These are phyloP conservation scores for Beauveria brongniartii DNA, from an alignment of 2,329 filamentous ascomycete species.

Conservation along the genomic window DNA sequence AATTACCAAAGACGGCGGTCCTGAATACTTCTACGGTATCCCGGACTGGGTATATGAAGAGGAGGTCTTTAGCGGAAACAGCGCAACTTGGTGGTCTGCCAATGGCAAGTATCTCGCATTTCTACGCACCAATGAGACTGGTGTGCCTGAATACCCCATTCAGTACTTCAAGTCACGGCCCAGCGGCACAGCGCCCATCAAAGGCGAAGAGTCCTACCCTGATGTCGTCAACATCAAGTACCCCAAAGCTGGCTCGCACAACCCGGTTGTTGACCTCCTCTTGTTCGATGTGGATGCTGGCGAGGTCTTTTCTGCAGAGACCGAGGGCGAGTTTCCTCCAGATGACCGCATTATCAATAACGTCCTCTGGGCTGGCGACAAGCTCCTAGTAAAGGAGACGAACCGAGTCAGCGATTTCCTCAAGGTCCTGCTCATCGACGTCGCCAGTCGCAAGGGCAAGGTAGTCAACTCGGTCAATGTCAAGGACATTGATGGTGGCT, in stretches of 20 bases:
- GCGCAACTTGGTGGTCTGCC: constrained; percentile 90
- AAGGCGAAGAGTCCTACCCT: constrained; percentile 78
- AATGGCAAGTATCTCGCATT: constrained; percentile 88
- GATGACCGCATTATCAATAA: constrained; percentile 87
- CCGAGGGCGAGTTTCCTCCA: constrained; percentile 68
- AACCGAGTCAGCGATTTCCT: constrained; percentile 92
- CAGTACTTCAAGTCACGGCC: constrained; percentile 89
- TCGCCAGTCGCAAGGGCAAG: constrained; percentile 62
- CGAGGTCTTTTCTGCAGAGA: constrained; percentile 72
- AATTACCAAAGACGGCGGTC: constrained; percentile 80
- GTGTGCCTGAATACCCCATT: constrained; percentile 83
- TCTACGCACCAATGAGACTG: constrained; percentile 85
- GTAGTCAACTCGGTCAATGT: constrained; percentile 75
- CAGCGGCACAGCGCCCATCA: constrained; percentile 57
- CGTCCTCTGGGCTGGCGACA: constrained; percentile 79
- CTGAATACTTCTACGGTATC: constrained; percentile 87
- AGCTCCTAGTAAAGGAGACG: constrained; percentile 82
- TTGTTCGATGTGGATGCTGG: constrained; percentile 79
- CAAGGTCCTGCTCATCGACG: constrained; percentile 79
- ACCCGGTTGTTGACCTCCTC: constrained; percentile 77
- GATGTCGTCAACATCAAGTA: constrained; percentile 93
- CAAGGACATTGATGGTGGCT: constrained; percentile 81
- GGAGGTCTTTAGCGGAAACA: constrained; percentile 59
- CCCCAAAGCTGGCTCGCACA: constrained; percentile 88
- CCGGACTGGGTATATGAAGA: constrained; percentile 95